Base-by-base conservation (phyloP, 1,139 yeast genomes). In the Scheffersomyces lignicola region DNA sequence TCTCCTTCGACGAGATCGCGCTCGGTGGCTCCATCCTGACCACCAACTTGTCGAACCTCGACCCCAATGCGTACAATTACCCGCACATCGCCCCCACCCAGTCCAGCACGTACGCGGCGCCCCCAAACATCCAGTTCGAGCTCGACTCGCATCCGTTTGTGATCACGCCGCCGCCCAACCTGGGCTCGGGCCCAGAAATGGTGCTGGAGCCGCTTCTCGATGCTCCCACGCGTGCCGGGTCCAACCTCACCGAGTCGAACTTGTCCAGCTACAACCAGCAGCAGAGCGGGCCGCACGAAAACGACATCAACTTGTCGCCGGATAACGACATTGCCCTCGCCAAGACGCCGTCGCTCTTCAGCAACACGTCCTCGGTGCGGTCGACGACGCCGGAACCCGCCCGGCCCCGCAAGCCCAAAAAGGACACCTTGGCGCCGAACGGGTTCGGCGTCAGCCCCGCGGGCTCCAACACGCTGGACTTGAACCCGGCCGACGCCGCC, bases 291-390 rank as follows among this genome's bases (percentile, higher is more conserved):
- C n/a, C 39, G 28, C 40, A 40, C 24, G 47, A 47, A 42, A 39
- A 48, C 33, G 56, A 41, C 37, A 58, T 57, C 15, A 52, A 51
- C 30, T 65, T 62, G 20, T 52, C 62, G 27, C 23, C 23, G 9
- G 2, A n/a, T 20, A 20, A 20, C n/a, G 23, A 20, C n/a, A 20
- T 20, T 20, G 23, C 2, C 9, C 21, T 24, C 1, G 51, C 68
- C 3, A 56, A 54, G 37, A 69, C 76, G 1, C 76, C 76, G 1
- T 69, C 75, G 6, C 51, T 70, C 15, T 70, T 70, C 45, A 63
- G 72, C 41, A 68, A 67, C 44, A 26, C 29, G 10, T 64, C 71
- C 2, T 59, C 66, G 9, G 65, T 62, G 18, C 59, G 56, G 38
- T 62, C 69, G 2, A 55, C 65, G 4, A 41, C 29, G 48, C 11